phyloP scores from a whole-genome alignment of 2,329 filamentous ascomycete genomes.

The Chaetomiaceae sp. region DNA sequence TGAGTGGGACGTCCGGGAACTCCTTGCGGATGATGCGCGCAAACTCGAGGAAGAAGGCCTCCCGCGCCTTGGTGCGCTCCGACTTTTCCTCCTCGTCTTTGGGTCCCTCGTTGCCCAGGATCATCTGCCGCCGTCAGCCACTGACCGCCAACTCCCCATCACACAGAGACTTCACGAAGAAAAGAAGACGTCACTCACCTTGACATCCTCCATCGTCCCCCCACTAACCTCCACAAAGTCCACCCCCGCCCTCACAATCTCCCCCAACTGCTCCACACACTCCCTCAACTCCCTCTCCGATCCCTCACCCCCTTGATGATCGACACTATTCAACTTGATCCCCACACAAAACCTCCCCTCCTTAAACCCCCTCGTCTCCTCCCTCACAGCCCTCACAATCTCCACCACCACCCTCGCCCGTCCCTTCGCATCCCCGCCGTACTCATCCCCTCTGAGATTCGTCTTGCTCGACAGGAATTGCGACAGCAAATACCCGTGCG shows the following conservation, averaged over 20 bases:
- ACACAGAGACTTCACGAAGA: not conserved
- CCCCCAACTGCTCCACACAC: constrained; percentile 54
- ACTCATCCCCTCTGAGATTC: constrained; percentile 51
- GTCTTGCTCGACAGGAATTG: constrained; percentile 50
- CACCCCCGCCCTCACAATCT: constrained; percentile 45
- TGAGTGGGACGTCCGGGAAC: constrained; percentile 43
- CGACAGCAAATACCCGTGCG: constrained; percentile 55
- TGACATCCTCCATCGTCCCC: constrained; percentile 53
- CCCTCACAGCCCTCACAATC: constrained; percentile 41
- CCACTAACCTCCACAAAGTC: constrained; percentile 68
- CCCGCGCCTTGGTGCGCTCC: constrained; percentile 48
- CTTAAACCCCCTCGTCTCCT: constrained; percentile 33
- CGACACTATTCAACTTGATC: constrained; percentile 54
- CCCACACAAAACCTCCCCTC: constrained; percentile 49
- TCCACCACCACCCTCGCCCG: constrained; percentile 49
- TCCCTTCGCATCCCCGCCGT: constrained; percentile 49
- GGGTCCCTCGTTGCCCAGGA: constrained; percentile 23
- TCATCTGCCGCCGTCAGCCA: constrained; percentile 32
- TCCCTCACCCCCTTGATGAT: constrained; percentile 47
- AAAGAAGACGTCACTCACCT: constrained; percentile 33
- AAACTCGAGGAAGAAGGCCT: constrained; percentile 67
- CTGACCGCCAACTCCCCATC: too few relatives aligned
- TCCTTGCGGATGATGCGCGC: constrained; percentile 46
- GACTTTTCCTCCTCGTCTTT: constrained; percentile 29
- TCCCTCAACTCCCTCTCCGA: constrained; percentile 43